Evolutionary conservation across 2,329 filamentous ascomycete species (phyloP).

Genomic region (Dactylonectria estremocensis): DNA sequence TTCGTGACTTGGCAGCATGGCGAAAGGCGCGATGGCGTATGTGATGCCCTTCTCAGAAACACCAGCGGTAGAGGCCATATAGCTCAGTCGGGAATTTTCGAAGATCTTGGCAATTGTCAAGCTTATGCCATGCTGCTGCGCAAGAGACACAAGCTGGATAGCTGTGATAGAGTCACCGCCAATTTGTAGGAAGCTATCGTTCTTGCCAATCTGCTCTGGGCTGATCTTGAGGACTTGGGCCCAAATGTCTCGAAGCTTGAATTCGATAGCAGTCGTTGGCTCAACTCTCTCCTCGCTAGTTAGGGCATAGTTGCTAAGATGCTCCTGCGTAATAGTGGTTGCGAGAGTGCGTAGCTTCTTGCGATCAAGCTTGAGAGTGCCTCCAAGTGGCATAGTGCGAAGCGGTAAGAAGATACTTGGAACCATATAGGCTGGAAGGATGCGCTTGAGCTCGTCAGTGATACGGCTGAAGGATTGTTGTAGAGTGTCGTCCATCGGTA

Average conservation of each 20-base stretch:
- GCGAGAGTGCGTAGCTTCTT: conserved; percentile 13
- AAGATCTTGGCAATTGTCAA: conserved; percentile 13
- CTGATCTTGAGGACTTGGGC: conserved; percentile 25
- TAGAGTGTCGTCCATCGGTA: not conserved
- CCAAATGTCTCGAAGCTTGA: conserved; percentile 23
- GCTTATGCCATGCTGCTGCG: conserved; percentile 10
- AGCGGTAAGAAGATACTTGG: conserved; percentile 27
- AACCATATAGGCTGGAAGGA: conserved; percentile 39
- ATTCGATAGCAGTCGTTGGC: not conserved
- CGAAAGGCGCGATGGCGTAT: not conserved
- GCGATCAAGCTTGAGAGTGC: conserved; percentile 39
- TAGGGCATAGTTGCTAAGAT: not conserved
- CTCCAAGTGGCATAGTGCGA: conserved; percentile 33
- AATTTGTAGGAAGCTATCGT: conserved; percentile 45
- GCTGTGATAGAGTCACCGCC: conserved; percentile 47
- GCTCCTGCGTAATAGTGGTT: not conserved
- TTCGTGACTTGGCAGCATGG: not conserved
- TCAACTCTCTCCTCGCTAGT: conserved; percentile 1
- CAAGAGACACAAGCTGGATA: conserved; percentile 37
- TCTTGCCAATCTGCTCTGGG: conserved; percentile 47
- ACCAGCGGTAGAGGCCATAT: not conserved
- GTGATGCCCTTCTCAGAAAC: not conserved
- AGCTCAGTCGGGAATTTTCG: not conserved
- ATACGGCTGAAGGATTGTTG: not conserved
- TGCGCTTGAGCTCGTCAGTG: conserved; percentile 7